Evolutionary conservation across 495 filamentous ascomycete species (phyloP), one percentile per base, ranked within the genome.

Genomic region (Baudoinia panamericana): DNA sequence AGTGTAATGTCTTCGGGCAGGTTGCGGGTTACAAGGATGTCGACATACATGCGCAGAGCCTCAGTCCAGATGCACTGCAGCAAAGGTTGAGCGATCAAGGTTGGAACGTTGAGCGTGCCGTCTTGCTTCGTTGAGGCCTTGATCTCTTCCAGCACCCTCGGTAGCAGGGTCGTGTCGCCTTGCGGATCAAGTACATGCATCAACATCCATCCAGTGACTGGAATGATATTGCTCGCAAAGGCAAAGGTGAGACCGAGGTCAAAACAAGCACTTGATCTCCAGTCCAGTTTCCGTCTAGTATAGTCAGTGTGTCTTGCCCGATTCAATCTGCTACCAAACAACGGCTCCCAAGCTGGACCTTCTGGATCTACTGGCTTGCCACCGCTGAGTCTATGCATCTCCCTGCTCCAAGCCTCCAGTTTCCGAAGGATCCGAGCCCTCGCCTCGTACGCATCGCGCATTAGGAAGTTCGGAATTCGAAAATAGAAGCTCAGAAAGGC

Each of bases 181-280:
- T 39, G 27, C 9, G 50, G 50, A 27, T 56, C 25, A 15, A 56
- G 21, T 19, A 56, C 32, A 27, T 53, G 43, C 50, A 56, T 50
- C 4, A 56, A 20, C 45, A 53, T 53, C 50, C 50, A 56, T 2
- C 46, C 45, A 0, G 53, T 41, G 3, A 50, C 46, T 20, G 53
- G 49, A 20, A 56, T 53, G 7, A 41, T 36, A 26, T 56, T 56
- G 39, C 45, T 50, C 1, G 35, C 30, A 8, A 53, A 37, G 13
- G 36, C 53, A 25, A 56, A 56, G 16, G 41, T 30, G 17, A 56
- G 35, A 27, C 53, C 53, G 2, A 56, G 30, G 33, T 56, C 53
- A 11, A 53, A 17, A 0, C 26, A 30, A 11, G 45, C 50, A 10
- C 32, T n/a, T n/a, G 40, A 20, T 6, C 43, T 26, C n/a, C 28